Conservation (phyloP, 2,329 filamentous ascomycete genomes). For the Calonectria honghensis region DNA sequence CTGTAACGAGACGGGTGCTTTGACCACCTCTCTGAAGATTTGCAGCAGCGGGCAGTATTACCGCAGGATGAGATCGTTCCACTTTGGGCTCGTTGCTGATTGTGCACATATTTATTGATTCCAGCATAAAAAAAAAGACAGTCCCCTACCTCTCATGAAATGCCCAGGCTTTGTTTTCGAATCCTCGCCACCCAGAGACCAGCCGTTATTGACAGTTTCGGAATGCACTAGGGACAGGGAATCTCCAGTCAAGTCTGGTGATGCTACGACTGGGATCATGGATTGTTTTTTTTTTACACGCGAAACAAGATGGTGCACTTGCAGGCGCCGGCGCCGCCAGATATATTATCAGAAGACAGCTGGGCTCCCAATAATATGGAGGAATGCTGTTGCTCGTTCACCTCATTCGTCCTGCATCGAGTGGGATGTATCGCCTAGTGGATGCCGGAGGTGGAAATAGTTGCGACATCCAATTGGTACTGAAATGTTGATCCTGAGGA, state of each 20-base stretch:
- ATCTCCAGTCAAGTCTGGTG: background rate
- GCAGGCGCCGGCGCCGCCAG: background rate
- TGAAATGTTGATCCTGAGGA: background rate
- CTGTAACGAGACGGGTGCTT: constrained; percentile 34
- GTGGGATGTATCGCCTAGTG: background rate
- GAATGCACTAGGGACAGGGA: background rate
- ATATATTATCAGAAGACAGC: background rate
- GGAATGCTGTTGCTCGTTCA: background rate
- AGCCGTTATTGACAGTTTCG: background rate
- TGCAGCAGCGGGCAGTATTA: background rate
- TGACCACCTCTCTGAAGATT: constrained; percentile 10
- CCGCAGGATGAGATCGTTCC: background rate
- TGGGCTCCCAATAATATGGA: background rate
- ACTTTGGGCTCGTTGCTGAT: background rate
- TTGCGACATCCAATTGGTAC: background rate
- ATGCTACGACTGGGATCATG: constrained; percentile 2
- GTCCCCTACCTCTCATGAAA: background rate
- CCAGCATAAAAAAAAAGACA: background rate
- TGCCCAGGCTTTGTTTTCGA: background rate
- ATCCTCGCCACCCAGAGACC: background rate
- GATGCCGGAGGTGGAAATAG: background rate
- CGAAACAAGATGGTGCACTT: background rate
- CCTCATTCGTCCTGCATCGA: background rate
- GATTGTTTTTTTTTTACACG: background rate
- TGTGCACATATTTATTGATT: background rate